A percentile compares a stretch with the other conserved stretches of the same genome.
Conservation (phyloP, 441 rosid species). For the Pelargonium cotyledonis region DNA sequence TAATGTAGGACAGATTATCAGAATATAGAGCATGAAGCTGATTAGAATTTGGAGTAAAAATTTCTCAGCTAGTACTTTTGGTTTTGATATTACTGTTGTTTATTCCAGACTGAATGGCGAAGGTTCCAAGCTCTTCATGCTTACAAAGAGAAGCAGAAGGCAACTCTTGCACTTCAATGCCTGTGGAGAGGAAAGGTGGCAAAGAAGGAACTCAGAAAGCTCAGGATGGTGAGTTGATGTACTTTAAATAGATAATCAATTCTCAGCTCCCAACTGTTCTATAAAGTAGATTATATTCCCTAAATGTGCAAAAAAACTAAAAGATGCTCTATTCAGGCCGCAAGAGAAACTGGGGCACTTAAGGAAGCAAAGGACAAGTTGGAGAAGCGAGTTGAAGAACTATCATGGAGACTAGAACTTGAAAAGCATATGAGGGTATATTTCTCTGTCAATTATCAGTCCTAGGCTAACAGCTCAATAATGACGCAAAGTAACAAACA, state of each 20-base stretch:
- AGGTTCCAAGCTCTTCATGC: conserved; percentile 37
- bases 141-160: conserved; percentile 39
- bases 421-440: conserved; percentile 63
- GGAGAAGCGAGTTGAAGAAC: conserved; percentile 73
- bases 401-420: conserved; percentile 59
- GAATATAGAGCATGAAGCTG: too few relatives aligned
- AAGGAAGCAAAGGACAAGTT: conserved; percentile 77
- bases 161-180: conserved; percentile 51
- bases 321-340: conserved; percentile 43
- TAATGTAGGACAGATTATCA: too few relatives aligned
- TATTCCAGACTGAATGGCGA: conserved; percentile 50
- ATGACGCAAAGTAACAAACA: neutral
- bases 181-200: conserved; percentile 59
- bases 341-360: conserved; percentile 77
- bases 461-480: neutral
- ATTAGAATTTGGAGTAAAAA: neutral
- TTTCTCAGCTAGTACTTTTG: neutral
- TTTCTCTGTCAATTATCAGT: neutral
- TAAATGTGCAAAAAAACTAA: conserved; percentile 5
- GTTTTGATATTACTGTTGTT: conserved; percentile 8
- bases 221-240: conserved; percentile 45
- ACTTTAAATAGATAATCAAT: neutral
- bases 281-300: neutral
- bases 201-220: conserved; percentile 58
- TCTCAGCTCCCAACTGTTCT: too few relatives aligned